A percentile compares a stretch with the other conserved stretches of the same genome.
Conservation (phyloP, 208 protist genomes). For the Crithidia mellificae region DNA sequence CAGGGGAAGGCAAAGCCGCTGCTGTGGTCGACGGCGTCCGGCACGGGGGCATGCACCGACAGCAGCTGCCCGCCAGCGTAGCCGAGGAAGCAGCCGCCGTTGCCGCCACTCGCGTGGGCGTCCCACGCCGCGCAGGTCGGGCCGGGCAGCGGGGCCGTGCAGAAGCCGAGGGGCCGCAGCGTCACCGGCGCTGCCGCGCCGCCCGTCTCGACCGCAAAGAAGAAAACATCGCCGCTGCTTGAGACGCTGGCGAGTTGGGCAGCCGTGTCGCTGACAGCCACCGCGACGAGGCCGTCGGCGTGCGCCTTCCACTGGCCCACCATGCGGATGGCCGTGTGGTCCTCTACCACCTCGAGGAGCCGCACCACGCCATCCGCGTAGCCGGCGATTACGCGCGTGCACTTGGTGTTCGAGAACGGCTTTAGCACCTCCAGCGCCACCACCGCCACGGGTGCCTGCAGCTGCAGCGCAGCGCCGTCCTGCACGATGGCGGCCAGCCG, state of each 20-base stretch:
- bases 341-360: slow-evolving; percentile 45
- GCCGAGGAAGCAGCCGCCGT: slow-evolving; percentile 67
- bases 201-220: slow-evolving; percentile 70
- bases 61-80: slow-evolving; percentile 73
- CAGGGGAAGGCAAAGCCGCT: slow-evolving; percentile 72
- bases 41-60: slow-evolving; percentile 50
- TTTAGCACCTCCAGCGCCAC: slow-evolving; percentile 23
- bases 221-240: slow-evolving; percentile 89
- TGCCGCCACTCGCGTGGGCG: slow-evolving; percentile 5
- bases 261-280: slow-evolving; percentile 67
- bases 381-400: slow-evolving; percentile 61
- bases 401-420: slow-evolving; percentile 13
- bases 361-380: slow-evolving; percentile 90
- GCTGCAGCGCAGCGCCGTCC: not conserved
- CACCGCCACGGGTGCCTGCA: slow-evolving; percentile 9
- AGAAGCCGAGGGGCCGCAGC: slow-evolving; percentile 82
- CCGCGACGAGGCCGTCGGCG: slow-evolving; percentile 46
- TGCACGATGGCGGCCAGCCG: slow-evolving; percentile 20
- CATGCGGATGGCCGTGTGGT: slow-evolving; percentile 21
- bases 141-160: slow-evolving; percentile 50
- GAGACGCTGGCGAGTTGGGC: slow-evolving; percentile 83
- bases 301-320: slow-evolving; percentile 73
- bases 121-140: slow-evolving; percentile 77
- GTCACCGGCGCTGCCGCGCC: slow-evolving; percentile 3
- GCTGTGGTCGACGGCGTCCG: slow-evolving; percentile 54